Conservation (phyloP, 441 rosid species). For the California macrophylla region DNA sequence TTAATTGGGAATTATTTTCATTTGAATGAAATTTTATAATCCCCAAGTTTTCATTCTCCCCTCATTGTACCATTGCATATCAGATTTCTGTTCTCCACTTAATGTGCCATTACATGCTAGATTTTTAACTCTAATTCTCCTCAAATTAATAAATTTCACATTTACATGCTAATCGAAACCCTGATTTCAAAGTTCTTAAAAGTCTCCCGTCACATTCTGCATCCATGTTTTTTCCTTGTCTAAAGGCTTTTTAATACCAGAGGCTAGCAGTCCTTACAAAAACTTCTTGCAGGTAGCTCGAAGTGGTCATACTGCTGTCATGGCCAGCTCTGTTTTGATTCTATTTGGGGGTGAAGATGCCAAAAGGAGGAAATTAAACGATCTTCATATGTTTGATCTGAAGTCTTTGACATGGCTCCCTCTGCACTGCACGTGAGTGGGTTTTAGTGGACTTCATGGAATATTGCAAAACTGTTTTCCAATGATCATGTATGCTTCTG, state of each 20-base stretch:
- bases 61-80: neutral
- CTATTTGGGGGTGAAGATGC: slow-evolving; percentile 92
- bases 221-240: neutral
- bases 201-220: neutral
- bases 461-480: neutral
- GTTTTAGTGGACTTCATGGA: slow-evolving; percentile 4
- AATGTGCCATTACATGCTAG: neutral
- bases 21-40: neutral
- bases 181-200: neutral
- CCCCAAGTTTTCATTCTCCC: neutral
- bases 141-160: neutral
- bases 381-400: slow-evolving; percentile 88
- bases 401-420: slow-evolving; percentile 94
- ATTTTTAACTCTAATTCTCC: neutral
- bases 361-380: slow-evolving; percentile 82
- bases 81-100: neutral
- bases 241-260: neutral
- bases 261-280: slow-evolving; percentile 6
- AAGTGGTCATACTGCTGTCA: slow-evolving; percentile 73
- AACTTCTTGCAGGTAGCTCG: slow-evolving; percentile 64
- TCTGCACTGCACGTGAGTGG: slow-evolving; percentile 82
- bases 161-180: neutral
- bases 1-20: neutral
- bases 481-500: slow-evolving; percentile 11
- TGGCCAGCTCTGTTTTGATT: slow-evolving; percentile 66